Conservation (phyloP, 2,329 filamentous ascomycete species). For the Mycosphaerelloides madeirae region DNA sequence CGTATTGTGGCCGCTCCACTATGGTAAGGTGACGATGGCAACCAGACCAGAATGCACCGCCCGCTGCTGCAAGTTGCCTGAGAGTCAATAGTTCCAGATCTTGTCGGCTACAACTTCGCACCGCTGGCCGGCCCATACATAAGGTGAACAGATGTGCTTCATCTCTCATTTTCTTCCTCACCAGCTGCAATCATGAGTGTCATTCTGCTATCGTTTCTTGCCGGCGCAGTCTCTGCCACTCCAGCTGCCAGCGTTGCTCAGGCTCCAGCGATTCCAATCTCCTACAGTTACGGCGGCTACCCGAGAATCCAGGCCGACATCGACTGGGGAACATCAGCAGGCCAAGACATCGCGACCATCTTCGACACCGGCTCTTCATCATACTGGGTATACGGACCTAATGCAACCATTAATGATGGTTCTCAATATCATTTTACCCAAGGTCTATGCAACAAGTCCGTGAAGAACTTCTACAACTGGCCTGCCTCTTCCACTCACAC, state of each 20-base stretch:
- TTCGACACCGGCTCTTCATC: constrained; percentile 1
- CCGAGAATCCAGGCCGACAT: background rate
- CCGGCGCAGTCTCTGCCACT: background rate
- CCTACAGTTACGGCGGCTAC: constrained; percentile 1
- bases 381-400: constrained; percentile 1
- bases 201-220: background rate
- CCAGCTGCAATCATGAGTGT: background rate
- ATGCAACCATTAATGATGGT: background rate
- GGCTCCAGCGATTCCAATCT: background rate
- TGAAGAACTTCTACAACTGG: background rate
- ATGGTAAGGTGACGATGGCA: background rate
- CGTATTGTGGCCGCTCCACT: background rate
- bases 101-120: background rate
- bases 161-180: background rate
- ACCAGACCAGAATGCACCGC: background rate
- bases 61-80: background rate
- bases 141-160: background rate
- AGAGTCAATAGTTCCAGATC: background rate
- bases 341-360: background rate
- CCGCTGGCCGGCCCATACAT: background rate
- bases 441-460: background rate
- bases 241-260: background rate
- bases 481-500: background rate
- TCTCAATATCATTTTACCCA: background rate
- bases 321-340: background rate